phyloP scores from a whole-genome alignment of 116 monocot genomes.

The Zostera marina region DNA sequence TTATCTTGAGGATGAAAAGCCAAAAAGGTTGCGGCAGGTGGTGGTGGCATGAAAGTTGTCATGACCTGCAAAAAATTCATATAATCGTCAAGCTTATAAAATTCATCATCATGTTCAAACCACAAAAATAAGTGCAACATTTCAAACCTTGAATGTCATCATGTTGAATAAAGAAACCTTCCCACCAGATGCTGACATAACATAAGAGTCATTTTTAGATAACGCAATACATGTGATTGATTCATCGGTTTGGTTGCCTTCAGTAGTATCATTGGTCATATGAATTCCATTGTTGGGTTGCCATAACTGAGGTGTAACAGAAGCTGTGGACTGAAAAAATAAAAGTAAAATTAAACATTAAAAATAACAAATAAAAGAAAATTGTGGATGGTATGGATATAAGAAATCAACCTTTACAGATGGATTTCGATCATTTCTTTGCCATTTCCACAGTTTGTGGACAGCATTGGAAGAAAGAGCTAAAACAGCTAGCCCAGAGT shows the following conservation, averaged over 20 bases:
- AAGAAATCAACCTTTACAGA: slow-evolving; percentile 40
- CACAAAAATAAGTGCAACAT: neutral
- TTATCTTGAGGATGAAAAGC: slow-evolving; percentile 97
- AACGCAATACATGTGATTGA: slow-evolving; percentile 68
- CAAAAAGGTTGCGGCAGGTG: slow-evolving; percentile 84
- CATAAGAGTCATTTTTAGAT: slow-evolving; percentile 90
- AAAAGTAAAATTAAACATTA: neutral
- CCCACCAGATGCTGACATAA: slow-evolving; percentile 90
- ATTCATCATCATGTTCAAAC: neutral
- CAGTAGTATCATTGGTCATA: slow-evolving; percentile 71
- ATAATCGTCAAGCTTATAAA: neutral
- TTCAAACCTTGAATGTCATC: slow-evolving; percentile 85
- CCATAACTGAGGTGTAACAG: slow-evolving; percentile 69
- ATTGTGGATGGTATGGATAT: neutral
- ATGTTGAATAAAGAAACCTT: slow-evolving; percentile 91
- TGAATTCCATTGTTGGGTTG: slow-evolving; percentile 61
- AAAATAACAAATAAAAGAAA: slow-evolving; percentile 2
- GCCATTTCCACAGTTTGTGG: slow-evolving; percentile 96
- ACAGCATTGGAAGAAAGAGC: slow-evolving; percentile 63
- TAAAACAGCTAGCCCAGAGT: slow-evolving; percentile 65
- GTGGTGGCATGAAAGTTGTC: slow-evolving; percentile 95
- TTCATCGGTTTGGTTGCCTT: slow-evolving; percentile 55
- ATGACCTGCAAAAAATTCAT: slow-evolving; percentile 39
- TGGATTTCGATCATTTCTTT: slow-evolving; percentile 51
- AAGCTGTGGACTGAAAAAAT: slow-evolving; percentile 45